Evolutionary conservation across 495 filamentous ascomycete genomes (phyloP).

Genomic region (Penicillium diatomitis): DNA sequence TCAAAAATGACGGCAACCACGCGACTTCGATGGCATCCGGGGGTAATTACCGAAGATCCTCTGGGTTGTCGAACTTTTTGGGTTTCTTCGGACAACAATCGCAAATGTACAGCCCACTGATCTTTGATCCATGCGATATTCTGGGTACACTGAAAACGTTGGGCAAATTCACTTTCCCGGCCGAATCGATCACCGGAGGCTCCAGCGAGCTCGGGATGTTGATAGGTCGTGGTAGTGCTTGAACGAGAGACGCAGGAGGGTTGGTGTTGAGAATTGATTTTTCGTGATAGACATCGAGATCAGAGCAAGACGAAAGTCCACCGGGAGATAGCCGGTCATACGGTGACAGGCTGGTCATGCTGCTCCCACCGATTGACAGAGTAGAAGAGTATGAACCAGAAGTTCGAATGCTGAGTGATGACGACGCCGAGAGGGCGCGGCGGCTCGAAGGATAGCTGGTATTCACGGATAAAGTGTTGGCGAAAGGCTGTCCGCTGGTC

Average conservation of each 20-base stretch:
- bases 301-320: conserved; percentile 57
- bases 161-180: conserved; percentile 37
- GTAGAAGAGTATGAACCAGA: conserved; percentile 66
- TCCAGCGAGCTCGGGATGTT: conserved; percentile 19
- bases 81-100: conserved; percentile 98
- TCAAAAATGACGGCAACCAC: background rate
- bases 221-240: conserved; percentile 10
- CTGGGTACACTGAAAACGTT: conserved; percentile 23
- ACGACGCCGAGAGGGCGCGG: conserved; percentile 64
- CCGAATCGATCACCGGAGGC: conserved; percentile 18
- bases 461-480: conserved; percentile 48
- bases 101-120: conserved; percentile 61
- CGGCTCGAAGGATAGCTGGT: conserved; percentile 48
- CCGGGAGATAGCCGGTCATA: conserved; percentile 67
- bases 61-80: conserved; percentile 85
- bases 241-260: conserved; percentile 41
- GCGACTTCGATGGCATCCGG: conserved; percentile 16
- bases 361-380: conserved; percentile 58
- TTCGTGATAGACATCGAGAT: conserved; percentile 38
- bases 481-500: conserved; percentile 48
- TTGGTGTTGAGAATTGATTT: conserved; percentile 47
- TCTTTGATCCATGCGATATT: conserved; percentile 19
- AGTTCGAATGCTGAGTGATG: conserved; percentile 58
- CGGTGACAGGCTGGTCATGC: conserved; percentile 61
- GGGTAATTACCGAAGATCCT: conserved; percentile 65